These are phyloP conservation scores for Elsinoe arachidis DNA, from an alignment of 2,329 filamentous ascomycete species.

Conservation along the genomic window DNA sequence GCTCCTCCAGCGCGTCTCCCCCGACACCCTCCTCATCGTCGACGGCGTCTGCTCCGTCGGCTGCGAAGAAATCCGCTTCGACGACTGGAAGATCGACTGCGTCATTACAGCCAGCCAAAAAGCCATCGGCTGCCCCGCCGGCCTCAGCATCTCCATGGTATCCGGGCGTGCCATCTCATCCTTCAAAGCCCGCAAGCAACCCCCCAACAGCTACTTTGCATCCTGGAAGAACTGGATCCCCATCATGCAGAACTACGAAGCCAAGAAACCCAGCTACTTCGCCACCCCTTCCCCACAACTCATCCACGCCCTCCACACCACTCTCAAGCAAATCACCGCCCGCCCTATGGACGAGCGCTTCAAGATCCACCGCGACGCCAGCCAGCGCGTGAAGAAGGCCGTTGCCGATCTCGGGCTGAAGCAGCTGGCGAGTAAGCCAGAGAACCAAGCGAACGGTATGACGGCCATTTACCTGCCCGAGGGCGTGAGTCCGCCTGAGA, in stretches of 20 bases:
- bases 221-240: conserved; percentile 97
- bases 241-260: conserved; percentile 99
- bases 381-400: conserved; percentile 78
- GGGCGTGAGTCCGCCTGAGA: conserved; percentile 65
- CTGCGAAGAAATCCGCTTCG: conserved; percentile 90
- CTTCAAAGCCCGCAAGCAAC: conserved; percentile 71
- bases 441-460: conserved; percentile 95
- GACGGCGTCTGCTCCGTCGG: conserved; percentile 97
- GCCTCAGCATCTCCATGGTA: conserved; percentile 88
- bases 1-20: conserved; percentile 75
- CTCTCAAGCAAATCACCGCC: conserved; percentile 76
- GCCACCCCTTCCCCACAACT: conserved; percentile 93
- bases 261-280: conserved; percentile 95
- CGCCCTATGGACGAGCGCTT: conserved; percentile 75
- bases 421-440: conserved; percentile 74
- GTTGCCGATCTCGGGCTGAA: conserved; percentile 73
- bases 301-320: conserved; percentile 83
- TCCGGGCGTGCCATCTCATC: conserved; percentile 77
- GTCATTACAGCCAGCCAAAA: conserved; percentile 95
- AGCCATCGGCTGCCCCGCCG: conserved; percentile 90
- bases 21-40: conserved; percentile 82
- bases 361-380: conserved; percentile 67
- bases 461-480: conserved; percentile 95
- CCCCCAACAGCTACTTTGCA: conserved; percentile 83
- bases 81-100: conserved; percentile 86